These are phyloP conservation scores for Colletotrichum sp. DNA, from an alignment of 2,329 filamentous ascomycete genomes.

Conservation along the genomic window DNA sequence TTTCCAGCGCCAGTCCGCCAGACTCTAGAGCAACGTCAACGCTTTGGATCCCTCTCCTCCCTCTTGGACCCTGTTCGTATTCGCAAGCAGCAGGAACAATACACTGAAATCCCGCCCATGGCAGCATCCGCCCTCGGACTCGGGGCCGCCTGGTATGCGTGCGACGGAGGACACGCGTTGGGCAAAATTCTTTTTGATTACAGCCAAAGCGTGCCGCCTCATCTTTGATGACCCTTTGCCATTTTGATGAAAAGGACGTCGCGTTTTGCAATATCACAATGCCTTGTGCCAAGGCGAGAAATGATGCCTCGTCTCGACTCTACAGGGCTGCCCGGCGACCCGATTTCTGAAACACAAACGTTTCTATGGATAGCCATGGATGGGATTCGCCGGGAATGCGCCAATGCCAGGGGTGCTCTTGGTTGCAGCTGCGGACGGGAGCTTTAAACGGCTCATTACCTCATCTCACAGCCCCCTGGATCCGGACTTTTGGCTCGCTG, in stretches of 20 bases:
- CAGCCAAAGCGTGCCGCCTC: not conserved
- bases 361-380: constrained; percentile 6
- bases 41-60: not conserved
- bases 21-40: not conserved
- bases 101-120: not conserved
- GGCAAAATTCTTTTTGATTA: not conserved
- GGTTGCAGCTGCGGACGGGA: constrained; percentile 2
- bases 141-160: not conserved
- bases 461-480: not conserved
- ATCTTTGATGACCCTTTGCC: not conserved
- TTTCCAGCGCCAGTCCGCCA: not conserved
- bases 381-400: not conserved
- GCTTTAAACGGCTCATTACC: not conserved
- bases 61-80: not conserved
- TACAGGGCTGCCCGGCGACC: not conserved
- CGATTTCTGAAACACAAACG: constrained; percentile 8
- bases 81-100: not conserved
- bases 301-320: not conserved
- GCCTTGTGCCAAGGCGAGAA: not conserved
- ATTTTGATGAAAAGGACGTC: not conserved
- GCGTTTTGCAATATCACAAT: not conserved
- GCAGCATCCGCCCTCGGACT: not conserved
- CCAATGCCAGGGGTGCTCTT: not conserved
- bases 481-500: not conserved
- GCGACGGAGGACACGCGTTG: not conserved